Conservation (phyloP, 768 basidiomycete species). For the Xerocomellus intermedius region DNA sequence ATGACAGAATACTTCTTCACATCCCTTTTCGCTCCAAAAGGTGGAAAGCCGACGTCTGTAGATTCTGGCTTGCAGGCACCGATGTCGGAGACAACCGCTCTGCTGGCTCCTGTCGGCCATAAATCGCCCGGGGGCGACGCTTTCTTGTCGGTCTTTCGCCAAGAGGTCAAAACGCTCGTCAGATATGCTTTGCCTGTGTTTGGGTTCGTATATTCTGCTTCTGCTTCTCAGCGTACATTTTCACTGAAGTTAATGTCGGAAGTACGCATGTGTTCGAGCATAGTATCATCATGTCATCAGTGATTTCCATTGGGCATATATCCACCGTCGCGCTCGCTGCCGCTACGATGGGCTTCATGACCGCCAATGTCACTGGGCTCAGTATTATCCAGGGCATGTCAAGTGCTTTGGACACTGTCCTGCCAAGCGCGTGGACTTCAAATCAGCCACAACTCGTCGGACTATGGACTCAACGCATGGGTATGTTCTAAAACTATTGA, state of each 20-base stretch:
- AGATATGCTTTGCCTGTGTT: constrained; percentile 77
- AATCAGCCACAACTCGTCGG: constrained; percentile 81
- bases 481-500: constrained; percentile 33
- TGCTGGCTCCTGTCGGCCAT: constrained; percentile 43
- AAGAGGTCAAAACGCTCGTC: constrained; percentile 41
- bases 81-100: constrained; percentile 53
- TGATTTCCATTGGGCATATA: constrained; percentile 89
- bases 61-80: not conserved
- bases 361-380: constrained; percentile 51
- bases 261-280: constrained; percentile 82
- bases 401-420: constrained; percentile 86
- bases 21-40: not conserved
- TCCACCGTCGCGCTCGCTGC: constrained; percentile 90
- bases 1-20: constrained; percentile 1
- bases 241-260: not conserved
- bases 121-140: constrained; percentile 24
- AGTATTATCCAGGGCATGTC: constrained; percentile 83
- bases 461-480: constrained; percentile 88
- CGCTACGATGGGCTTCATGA: constrained; percentile 72
- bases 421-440: constrained; percentile 95
- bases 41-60: not conserved
- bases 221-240: not conserved
- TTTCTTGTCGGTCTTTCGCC: not conserved
- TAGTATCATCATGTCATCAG: constrained; percentile 79
- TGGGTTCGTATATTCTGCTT: constrained; percentile 45